Evolutionary conservation across 1,284 basidiomycete genomes (phyloP).

Genomic region (Leccinum subrobustum): DNA sequence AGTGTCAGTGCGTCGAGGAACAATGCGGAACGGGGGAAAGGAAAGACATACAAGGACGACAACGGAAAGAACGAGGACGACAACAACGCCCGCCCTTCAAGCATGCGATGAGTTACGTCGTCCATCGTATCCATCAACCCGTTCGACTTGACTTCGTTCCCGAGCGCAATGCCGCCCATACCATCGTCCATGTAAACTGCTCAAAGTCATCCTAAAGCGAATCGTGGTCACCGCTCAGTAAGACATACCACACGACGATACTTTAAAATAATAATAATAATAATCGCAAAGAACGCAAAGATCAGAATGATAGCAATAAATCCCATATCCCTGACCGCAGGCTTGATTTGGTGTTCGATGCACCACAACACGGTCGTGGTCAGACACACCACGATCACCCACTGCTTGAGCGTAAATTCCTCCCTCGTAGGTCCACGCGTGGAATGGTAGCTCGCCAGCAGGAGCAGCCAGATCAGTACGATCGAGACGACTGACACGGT

Average conservation of each 20-base stretch:
- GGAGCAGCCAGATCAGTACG: slow-evolving; percentile 87
- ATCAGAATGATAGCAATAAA: slow-evolving; percentile 95
- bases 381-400: slow-evolving; percentile 85
- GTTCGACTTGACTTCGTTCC: slow-evolving; percentile 90
- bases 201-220: slow-evolving; percentile 84
- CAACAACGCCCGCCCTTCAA: slow-evolving; percentile 75
- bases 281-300: slow-evolving; percentile 91
- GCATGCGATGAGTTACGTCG: slow-evolving; percentile 61
- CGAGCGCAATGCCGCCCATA: slow-evolving; percentile 99
- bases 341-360: slow-evolving; percentile 80
- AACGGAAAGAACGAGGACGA: slow-evolving; percentile 53
- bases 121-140: slow-evolving; percentile 85
- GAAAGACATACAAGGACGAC: slow-evolving; percentile 37
- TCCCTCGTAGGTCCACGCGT: slow-evolving; percentile 75
- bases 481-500: slow-evolving; percentile 89
- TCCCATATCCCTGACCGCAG: slow-evolving; percentile 92
- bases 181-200: slow-evolving; percentile 59
- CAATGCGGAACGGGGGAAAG: background rate
- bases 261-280: slow-evolving; percentile 63
- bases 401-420: slow-evolving; percentile 82
- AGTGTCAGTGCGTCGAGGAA: background rate
- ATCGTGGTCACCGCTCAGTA: background rate
- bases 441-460: slow-evolving; percentile 82
- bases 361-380: slow-evolving; percentile 92
- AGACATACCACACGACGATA: slow-evolving; percentile 26